Percentiles rank a stretch among this genome's conserved stretches.
These are phyloP conservation scores for Aspergillus kassunensis DNA, from an alignment of 495 filamentous ascomycete species.

Conservation along the genomic window DNA sequence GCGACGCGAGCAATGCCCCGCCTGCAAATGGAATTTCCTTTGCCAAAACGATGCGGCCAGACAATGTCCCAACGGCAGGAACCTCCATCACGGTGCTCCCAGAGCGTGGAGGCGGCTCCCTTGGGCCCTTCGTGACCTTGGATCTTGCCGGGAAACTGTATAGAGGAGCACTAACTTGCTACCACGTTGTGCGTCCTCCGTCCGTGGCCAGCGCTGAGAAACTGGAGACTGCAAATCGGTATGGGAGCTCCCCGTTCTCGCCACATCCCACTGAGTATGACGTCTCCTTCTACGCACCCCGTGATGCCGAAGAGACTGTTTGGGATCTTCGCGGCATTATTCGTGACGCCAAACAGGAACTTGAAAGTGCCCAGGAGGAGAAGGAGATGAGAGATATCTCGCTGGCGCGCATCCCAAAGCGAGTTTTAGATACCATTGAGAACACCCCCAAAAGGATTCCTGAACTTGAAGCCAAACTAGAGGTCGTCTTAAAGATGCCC, in stretches of 20 bases:
- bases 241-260: not conserved
- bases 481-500: not conserved
- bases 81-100: not conserved
- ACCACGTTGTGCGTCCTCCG: not conserved
- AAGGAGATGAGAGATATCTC: not conserved
- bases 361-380: not conserved
- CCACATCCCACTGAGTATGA: not conserved
- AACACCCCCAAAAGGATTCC: not conserved
- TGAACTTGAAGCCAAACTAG: not conserved
- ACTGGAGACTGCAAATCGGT: not conserved
- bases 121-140: conserved; percentile 4
- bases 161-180: not conserved
- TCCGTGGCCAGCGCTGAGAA: not conserved
- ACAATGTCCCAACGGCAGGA: not conserved
- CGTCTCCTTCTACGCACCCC: not conserved
- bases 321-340: no score
- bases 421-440: not conserved
- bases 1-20: not conserved
- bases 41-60: not conserved
- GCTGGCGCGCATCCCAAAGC: not conserved
- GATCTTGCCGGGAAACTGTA: not conserved
- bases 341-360: not conserved
- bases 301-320: not conserved
- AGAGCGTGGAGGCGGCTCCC: not conserved
- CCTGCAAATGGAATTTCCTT: not conserved